Evolutionary conservation across 1,139 yeast genomes (phyloP), one percentile per base, ranked within the genome.

Genomic region (Yamadazyma pseudoaaseri): DNA sequence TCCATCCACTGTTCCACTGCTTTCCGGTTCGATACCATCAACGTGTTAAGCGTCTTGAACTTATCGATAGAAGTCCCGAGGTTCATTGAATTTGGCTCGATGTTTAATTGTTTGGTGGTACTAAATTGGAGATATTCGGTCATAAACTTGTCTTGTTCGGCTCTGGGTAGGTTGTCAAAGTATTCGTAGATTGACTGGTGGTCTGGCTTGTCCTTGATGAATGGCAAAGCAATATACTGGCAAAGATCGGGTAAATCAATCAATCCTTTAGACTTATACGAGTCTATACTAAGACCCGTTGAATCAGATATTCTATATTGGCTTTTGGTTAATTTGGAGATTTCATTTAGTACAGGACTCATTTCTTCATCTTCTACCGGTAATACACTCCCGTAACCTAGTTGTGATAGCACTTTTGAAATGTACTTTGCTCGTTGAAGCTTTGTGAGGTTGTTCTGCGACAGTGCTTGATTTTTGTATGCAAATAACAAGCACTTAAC

Each of bases 81-180:
- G 18, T 14, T 18, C 3, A 20, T 25, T 3, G 41, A 41, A 13
- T 38, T 29, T 2, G 32, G 31, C 27, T 39, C 44, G 9, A 42
- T 34, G 12, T 33, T 26, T 10, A 31, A 21, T 27, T 45, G 49
- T 36, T 59, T 62, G 6, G 27, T 27, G 20, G 30, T 35, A 40
- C 56, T 62, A 42, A 49, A 56, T 5, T 37, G 27, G 12, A 44
- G 39, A 39, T 66, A 67, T 3, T 49, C 40, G 1, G 41, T 26
- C 54, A 60, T 42, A 37, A 67, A 65, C 1, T 16, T 6, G 1
- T 27, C 13, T 23, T 43, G 35, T 9, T 36, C 44, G 1, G 26
- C 5, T 0, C 22, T 23, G 10, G 24, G 11, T 7, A 45, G 18
- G 2, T 25, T n/a, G 17, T 44, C 47, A 25, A 43, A 45, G 27